phyloP scores from a whole-genome alignment of 352 stramenopile species.

The Pythium grandisporangium region DNA sequence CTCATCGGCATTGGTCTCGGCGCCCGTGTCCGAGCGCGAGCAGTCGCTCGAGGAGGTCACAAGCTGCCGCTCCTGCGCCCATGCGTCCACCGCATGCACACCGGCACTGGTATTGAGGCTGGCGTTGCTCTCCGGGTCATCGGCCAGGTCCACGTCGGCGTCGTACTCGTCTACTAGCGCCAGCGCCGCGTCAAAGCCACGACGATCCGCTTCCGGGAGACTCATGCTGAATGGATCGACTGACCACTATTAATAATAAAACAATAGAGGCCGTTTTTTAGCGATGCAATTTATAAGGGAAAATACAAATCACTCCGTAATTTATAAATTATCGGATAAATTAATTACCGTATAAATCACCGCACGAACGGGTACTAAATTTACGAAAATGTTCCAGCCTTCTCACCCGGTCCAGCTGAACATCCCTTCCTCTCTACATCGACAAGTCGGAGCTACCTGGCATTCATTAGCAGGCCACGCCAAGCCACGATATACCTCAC shows the following conservation, averaged over 20 bases:
- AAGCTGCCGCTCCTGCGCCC: slow-evolving; percentile 6
- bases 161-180: slow-evolving; percentile 16
- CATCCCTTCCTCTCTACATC: too few species aligned
- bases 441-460: too few species aligned
- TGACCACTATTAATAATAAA: background rate
- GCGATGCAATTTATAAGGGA: background rate
- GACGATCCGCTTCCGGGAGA: slow-evolving; percentile 5
- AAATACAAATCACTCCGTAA: background rate
- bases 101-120: slow-evolving; percentile 1
- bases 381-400: too few species aligned
- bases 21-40: slow-evolving; percentile 10
- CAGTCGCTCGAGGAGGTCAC: slow-evolving; percentile 1
- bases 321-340: background rate
- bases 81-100: background rate
- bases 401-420: too few species aligned
- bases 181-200: slow-evolving; percentile 12
- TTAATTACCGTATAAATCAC: too few species aligned
- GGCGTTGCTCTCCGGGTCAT: slow-evolving; percentile 1
- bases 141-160: slow-evolving; percentile 7
- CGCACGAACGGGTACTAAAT: too few species aligned
- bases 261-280: background rate
- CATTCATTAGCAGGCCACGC: too few species aligned
- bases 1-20: background rate
- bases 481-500: too few species aligned
- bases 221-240: background rate